Percentiles rank a stretch among this genome's conserved stretches.
These are phyloP conservation scores for Nissolia schottii DNA, from an alignment of 306 rosid genomes.

Conservation along the genomic window DNA sequence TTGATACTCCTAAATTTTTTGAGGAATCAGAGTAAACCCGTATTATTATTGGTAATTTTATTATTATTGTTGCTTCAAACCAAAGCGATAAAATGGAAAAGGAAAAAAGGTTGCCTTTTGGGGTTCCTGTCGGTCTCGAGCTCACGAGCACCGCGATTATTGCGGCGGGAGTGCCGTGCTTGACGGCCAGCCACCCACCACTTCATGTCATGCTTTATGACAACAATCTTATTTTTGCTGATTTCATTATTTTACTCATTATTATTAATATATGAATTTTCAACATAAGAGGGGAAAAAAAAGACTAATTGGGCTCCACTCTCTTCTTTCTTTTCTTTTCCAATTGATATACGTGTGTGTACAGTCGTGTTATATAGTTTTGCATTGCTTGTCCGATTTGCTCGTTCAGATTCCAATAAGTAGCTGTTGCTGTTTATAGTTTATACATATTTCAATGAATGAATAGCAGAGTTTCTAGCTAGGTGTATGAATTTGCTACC, in stretches of 20 bases:
- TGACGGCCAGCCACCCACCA: neutral
- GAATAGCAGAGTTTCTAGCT: neutral
- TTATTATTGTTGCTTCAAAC: neutral
- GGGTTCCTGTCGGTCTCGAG: neutral
- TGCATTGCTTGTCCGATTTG: neutral
- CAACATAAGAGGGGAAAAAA: too few relatives aligned
- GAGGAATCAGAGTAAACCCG: too few relatives aligned
- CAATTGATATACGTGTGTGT: too few relatives aligned
- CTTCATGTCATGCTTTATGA: neutral
- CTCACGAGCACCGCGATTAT: slow-evolving; percentile 51
- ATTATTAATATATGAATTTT: too few relatives aligned
- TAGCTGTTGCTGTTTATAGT: neutral
- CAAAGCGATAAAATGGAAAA: neutral
- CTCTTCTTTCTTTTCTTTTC: neutral
- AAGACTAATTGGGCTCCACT: slow-evolving; percentile 24
- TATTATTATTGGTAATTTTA: neutral
- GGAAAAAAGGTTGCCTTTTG: slow-evolving; percentile 16
- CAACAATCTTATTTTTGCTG: neutral
- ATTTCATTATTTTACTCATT: slow-evolving; percentile 30
- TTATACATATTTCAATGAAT: neutral
- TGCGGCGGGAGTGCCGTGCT: slow-evolving; percentile 73
- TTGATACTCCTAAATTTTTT: too few relatives aligned
- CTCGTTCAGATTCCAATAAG: neutral
- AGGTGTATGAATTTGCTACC: slow-evolving; percentile 3
- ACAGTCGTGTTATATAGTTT: too few relatives aligned